Evolutionary conservation across 2,329 filamentous ascomycete genomes (phyloP).

Genomic region (Metarhizium robertsii): DNA sequence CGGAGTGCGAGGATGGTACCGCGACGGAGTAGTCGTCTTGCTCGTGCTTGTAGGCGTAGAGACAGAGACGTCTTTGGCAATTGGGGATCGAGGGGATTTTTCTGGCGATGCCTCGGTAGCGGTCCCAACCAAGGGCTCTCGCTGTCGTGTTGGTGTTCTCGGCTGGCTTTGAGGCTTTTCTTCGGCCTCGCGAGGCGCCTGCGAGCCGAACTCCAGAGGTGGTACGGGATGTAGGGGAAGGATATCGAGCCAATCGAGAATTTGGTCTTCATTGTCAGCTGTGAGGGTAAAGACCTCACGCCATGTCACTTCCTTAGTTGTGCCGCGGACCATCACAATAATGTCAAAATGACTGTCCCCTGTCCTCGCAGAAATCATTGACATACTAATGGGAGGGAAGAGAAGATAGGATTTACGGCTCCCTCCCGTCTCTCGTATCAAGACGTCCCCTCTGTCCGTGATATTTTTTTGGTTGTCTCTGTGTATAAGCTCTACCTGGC

Average conservation of each 20-base stretch:
- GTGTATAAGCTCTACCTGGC: constrained; percentile 77
- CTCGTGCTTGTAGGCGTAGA: constrained; percentile 12
- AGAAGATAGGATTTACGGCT: constrained; percentile 69
- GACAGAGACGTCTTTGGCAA: constrained; percentile 8
- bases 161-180: constrained; percentile 14
- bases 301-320: constrained; percentile 60
- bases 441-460: constrained; percentile 67
- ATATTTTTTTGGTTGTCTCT: constrained; percentile 67
- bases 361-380: constrained; percentile 67
- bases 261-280: constrained; percentile 67
- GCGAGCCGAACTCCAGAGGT: constrained; percentile 22
- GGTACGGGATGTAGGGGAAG: constrained; percentile 47
- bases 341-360: constrained; percentile 64
- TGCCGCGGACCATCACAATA: constrained; percentile 78
- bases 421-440: constrained; percentile 82
- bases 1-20: constrained; percentile 16
- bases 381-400: constrained; percentile 75
- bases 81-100: constrained; percentile 13
- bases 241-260: constrained; percentile 80
- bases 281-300: constrained; percentile 73
- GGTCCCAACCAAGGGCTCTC: constrained; percentile 12
- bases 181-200: constrained; percentile 23
- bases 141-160: constrained; percentile 20
- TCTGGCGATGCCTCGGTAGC: constrained; percentile 13
- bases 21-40: constrained; percentile 14